Conservation (phyloP, 345 rosid species). For the Bretschneidera sinensis region DNA sequence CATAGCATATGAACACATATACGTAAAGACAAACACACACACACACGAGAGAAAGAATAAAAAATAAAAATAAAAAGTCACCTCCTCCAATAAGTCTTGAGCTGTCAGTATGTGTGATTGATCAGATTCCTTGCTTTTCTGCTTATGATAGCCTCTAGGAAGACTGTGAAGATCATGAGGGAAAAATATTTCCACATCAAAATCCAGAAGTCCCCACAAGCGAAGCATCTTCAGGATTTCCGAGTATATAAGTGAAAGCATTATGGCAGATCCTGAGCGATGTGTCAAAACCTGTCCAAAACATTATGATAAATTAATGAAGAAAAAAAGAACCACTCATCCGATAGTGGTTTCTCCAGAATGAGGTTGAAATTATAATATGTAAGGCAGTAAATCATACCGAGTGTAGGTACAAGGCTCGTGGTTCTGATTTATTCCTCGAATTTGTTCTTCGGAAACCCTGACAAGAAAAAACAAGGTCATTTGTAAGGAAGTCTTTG, state of each 20-base stretch:
- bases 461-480: slow-evolving; percentile 20
- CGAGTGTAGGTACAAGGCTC: slow-evolving; percentile 54
- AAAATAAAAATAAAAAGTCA: slow-evolving; percentile 8
- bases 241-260: slow-evolving; percentile 53
- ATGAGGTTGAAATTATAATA: neutral
- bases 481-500: neutral
- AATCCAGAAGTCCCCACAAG: slow-evolving; percentile 47
- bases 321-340: neutral
- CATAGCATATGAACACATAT: no score
- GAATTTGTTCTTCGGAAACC: slow-evolving; percentile 44
- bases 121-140: slow-evolving; percentile 55
- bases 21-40: no score
- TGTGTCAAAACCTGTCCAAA: slow-evolving; percentile 55
- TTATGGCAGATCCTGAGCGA: slow-evolving; percentile 54
- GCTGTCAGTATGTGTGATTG: slow-evolving; percentile 48
- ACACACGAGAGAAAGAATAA: no score
- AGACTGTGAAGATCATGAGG: slow-evolving; percentile 48
- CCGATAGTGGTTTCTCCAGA: neutral
- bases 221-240: slow-evolving; percentile 64
- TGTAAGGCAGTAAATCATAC: slow-evolving; percentile 27
- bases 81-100: slow-evolving; percentile 43
- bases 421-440: slow-evolving; percentile 34
- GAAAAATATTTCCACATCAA: slow-evolving; percentile 55
- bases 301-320: slow-evolving; percentile 9
- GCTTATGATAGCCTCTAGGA: slow-evolving; percentile 61